These are phyloP conservation scores for Cubamyces lactineus DNA, from an alignment of 768 basidiomycete species.

Conservation along the genomic window DNA sequence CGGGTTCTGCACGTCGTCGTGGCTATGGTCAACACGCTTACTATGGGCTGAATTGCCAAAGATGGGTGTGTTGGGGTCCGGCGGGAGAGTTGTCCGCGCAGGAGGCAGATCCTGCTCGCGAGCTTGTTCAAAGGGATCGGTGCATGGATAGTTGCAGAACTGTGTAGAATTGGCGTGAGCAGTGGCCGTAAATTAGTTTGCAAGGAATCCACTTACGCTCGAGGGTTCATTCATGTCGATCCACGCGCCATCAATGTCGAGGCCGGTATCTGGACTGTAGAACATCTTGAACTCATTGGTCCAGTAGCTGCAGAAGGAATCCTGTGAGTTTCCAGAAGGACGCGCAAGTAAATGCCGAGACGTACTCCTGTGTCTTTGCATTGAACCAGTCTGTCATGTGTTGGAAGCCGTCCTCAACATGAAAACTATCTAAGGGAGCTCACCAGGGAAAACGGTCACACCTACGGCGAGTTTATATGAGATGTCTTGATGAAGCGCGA, in stretches of 20 bases:
- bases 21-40: slow-evolving; percentile 35
- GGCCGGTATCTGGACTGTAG: slow-evolving; percentile 52
- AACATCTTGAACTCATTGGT: slow-evolving; percentile 60
- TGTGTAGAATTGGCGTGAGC: slow-evolving; percentile 26
- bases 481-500: neutral
- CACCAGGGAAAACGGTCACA: slow-evolving; percentile 61
- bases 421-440: neutral
- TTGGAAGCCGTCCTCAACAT: neutral
- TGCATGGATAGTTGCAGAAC: slow-evolving; percentile 69
- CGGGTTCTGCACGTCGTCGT: slow-evolving; percentile 49
- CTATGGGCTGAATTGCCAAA: slow-evolving; percentile 41
- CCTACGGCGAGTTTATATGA: slow-evolving; percentile 35
- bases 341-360: neutral
- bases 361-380: slow-evolving; percentile 51
- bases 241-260: slow-evolving; percentile 76
- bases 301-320: slow-evolving; percentile 52
- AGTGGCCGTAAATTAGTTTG: neutral
- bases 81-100: slow-evolving; percentile 49
- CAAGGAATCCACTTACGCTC: slow-evolving; percentile 45
- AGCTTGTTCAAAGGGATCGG: slow-evolving; percentile 62
- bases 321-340: neutral
- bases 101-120: slow-evolving; percentile 57
- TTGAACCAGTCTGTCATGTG: slow-evolving; percentile 58
- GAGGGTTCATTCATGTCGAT: slow-evolving; percentile 79
- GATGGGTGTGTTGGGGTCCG: slow-evolving; percentile 56